A percentile compares a stretch with the other conserved stretches of the same genome.
Evolutionary conservation across 108 stramenopile species (phyloP).

Genomic region (Chaetoceros tenuissimus): DNA sequence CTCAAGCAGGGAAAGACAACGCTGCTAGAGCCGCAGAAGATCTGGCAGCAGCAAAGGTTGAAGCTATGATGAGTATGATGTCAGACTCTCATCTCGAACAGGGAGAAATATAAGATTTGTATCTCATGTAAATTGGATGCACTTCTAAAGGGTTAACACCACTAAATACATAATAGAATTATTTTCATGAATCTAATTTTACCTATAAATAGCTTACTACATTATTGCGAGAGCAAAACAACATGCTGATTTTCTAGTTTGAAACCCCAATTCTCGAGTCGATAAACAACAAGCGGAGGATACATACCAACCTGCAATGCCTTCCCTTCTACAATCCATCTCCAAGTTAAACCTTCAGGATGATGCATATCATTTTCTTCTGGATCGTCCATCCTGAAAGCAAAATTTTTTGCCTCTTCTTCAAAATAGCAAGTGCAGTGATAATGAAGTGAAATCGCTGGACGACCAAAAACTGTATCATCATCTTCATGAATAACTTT

Average conservation of each 20-base stretch:
- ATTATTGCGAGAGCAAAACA: constrained; percentile 11
- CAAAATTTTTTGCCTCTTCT: neutral
- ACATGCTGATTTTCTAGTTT: constrained; percentile 25
- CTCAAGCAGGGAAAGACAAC: no score
- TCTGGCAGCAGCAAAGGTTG: neutral
- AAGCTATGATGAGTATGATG: neutral
- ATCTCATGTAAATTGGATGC: no score
- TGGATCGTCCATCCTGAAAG: neutral
- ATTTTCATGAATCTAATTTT: no score
- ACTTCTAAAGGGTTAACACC: no score
- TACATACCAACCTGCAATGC: constrained; percentile 16
- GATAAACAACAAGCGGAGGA: constrained; percentile 9
- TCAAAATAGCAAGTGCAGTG: constrained; percentile 17
- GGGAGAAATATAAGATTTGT: neutral
- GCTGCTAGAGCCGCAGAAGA: no score
- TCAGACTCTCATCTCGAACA: neutral
- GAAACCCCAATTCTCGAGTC: constrained; percentile 21
- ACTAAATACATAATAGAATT: no score
- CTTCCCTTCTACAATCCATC: constrained; percentile 16
- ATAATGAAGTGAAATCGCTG: constrained; percentile 9
- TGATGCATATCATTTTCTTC: constrained; percentile 1
- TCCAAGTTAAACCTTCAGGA: constrained; percentile 12
- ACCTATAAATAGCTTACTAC: no score
- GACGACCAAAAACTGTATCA: constrained; percentile 7
- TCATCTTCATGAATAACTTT: constrained; percentile 13